Conservation (phyloP, 148 eudicot species). For the Cornus controversa region DNA sequence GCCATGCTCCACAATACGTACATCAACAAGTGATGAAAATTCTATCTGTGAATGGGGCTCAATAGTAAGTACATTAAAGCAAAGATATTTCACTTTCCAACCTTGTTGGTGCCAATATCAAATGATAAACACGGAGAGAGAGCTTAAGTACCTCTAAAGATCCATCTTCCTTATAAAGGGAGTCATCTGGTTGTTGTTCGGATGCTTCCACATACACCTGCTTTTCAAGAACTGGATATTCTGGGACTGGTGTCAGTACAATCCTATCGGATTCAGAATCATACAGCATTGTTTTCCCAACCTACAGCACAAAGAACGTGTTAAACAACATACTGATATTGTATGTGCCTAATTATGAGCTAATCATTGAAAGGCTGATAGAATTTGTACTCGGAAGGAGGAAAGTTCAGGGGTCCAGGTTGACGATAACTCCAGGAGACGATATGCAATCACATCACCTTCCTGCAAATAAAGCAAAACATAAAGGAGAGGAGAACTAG, state of each 20-base stretch:
- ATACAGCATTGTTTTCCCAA: constrained; percentile 61
- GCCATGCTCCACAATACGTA: constrained; percentile 55
- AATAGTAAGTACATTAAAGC: neutral
- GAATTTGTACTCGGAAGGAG: constrained; percentile 43
- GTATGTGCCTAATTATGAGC: neutral
- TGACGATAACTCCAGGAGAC: constrained; percentile 78
- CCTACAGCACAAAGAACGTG: constrained; percentile 34
- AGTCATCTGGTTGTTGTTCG: constrained; percentile 41
- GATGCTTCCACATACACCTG: constrained; percentile 52
- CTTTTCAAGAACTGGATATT: constrained; percentile 55
- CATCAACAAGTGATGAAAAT: constrained; percentile 66
- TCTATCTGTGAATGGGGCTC: constrained; percentile 55
- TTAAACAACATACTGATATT: neutral
- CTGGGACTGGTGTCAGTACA: constrained; percentile 61
- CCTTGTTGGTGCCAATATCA: too few relatives aligned
- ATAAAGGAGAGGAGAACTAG: neutral
- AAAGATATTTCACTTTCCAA: neutral
- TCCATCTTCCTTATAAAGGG: constrained; percentile 82
- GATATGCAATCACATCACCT: constrained; percentile 88
- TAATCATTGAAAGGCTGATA: constrained; percentile 4
- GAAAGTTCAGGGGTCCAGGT: constrained; percentile 84
- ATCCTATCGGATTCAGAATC: constrained; percentile 43
- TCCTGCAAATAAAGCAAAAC: constrained; percentile 47
- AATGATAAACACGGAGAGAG: too few relatives aligned
- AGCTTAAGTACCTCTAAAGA: constrained; percentile 73